Evolutionary conservation across 2,329 filamentous ascomycete species (phyloP).

Genomic region (Fonsecaea erecta): DNA sequence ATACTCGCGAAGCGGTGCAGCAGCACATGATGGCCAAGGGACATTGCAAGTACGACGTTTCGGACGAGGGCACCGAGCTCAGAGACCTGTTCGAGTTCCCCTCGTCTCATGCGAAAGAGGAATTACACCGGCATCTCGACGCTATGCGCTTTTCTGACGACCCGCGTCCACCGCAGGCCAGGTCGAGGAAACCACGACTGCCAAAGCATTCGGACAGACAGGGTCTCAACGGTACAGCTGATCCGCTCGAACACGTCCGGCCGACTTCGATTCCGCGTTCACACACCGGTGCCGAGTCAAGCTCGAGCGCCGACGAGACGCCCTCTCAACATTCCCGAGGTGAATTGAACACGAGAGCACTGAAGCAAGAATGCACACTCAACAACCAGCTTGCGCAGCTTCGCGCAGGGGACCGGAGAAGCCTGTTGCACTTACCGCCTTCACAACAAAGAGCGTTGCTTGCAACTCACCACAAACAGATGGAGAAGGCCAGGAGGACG

Average conservation of each 20-base stretch:
- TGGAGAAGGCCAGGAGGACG: conserved; percentile 37
- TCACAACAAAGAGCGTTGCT: conserved; percentile 41
- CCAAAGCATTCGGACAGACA: conserved; percentile 17
- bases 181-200: conserved; percentile 22
- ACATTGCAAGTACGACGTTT: conserved; percentile 53
- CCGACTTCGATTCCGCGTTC: conserved; percentile 2
- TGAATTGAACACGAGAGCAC: conserved; percentile 28
- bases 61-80: conserved; percentile 45
- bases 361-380: conserved; percentile 28
- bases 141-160: conserved; percentile 16
- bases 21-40: conserved; percentile 59
- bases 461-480: conserved; percentile 40
- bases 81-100: conserved; percentile 50
- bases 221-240: conserved; percentile 4
- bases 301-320: conserved; percentile 16
- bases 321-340: conserved; percentile 1
- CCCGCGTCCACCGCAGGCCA: conserved; percentile 20
- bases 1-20: conserved; percentile 52
- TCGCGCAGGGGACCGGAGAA: conserved; percentile 39
- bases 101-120: conserved; percentile 22
- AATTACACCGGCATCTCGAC: conserved; percentile 14
- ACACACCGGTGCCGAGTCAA: conserved; percentile 17
- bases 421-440: conserved; percentile 40
- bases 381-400: conserved; percentile 39
- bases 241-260: conserved; percentile 12